phyloP scores from a whole-genome alignment of 169 alveolate genomes.

The Plasmodium falciparum region DNA sequence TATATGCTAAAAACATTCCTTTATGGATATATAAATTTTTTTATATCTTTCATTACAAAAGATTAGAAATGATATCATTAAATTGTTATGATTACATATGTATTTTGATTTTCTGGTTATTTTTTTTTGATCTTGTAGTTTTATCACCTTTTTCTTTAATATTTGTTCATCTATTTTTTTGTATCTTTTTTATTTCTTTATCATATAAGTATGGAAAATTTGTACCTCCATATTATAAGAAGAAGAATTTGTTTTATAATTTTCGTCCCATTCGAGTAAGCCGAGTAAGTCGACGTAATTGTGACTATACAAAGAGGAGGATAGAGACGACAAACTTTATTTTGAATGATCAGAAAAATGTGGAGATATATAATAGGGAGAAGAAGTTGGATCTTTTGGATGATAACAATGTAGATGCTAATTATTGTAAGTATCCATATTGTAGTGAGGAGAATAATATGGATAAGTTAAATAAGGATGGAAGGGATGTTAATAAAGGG shows the following conservation, averaged over 20 bases:
- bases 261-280: conserved; percentile 27
- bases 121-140: conserved; percentile 51
- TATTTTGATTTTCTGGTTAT: conserved; percentile 60
- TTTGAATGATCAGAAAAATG: conserved; percentile 15
- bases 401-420: conserved; percentile 27
- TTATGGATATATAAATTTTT: conserved; percentile 71
- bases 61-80: conserved; percentile 33
- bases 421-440: conserved; percentile 38
- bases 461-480: neutral
- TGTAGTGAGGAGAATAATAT: neutral
- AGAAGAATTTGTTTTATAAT: conserved; percentile 5
- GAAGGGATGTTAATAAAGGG: no score
- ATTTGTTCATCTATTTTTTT: conserved; percentile 58
- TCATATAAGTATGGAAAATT: conserved; percentile 58
- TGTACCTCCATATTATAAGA: no score
- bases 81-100: conserved; percentile 55
- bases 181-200: conserved; percentile 60
- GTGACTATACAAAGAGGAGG: neutral
- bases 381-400: neutral
- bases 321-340: neutral
- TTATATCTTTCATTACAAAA: conserved; percentile 33
- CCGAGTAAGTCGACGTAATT: neutral
- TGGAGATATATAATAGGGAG: conserved; percentile 27
- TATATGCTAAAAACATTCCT: conserved; percentile 36
- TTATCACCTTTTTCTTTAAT: conserved; percentile 44